Conservation (phyloP, 495 filamentous ascomycete species). For the Xylaria scruposa region DNA sequence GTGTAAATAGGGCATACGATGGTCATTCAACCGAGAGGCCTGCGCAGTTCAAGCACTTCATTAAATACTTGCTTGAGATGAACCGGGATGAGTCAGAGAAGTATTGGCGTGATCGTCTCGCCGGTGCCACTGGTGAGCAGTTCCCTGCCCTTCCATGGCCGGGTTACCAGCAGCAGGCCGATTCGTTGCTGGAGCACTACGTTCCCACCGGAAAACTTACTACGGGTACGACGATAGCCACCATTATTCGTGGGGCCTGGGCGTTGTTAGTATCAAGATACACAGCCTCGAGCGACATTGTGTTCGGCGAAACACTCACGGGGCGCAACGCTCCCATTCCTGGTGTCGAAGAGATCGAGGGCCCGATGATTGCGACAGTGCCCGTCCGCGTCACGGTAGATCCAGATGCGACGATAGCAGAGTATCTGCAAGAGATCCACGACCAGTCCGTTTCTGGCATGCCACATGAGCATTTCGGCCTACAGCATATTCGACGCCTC, state of each 20-base stretch:
- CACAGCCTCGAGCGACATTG: slow-evolving; percentile 58
- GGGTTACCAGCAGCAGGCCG: slow-evolving; percentile 61
- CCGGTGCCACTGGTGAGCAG: slow-evolving; percentile 59
- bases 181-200: slow-evolving; percentile 58
- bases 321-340: slow-evolving; percentile 60
- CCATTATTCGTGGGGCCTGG: slow-evolving; percentile 68
- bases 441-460: slow-evolving; percentile 59
- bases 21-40: slow-evolving; percentile 50
- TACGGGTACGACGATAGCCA: slow-evolving; percentile 60
- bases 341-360: slow-evolving; percentile 60
- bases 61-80: slow-evolving; percentile 49
- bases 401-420: slow-evolving; percentile 34
- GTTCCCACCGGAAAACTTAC: slow-evolving; percentile 48
- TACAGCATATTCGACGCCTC: slow-evolving; percentile 71
- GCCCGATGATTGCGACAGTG: slow-evolving; percentile 69
- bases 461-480: slow-evolving; percentile 69
- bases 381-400: slow-evolving; percentile 62
- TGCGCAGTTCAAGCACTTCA: slow-evolving; percentile 53
- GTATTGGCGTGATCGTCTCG: slow-evolving; percentile 53
- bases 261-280: slow-evolving; percentile 62
- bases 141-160: slow-evolving; percentile 63
- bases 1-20: slow-evolving; percentile 53
- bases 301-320: slow-evolving; percentile 63
- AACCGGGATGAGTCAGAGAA: slow-evolving; percentile 41
- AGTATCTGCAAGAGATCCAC: slow-evolving; percentile 60